Percentiles rank a stretch among this genome's conserved stretches.
Evolutionary conservation across 805 yeast species (phyloP).

Genomic region (Saturnispora gosingensis): DNA sequence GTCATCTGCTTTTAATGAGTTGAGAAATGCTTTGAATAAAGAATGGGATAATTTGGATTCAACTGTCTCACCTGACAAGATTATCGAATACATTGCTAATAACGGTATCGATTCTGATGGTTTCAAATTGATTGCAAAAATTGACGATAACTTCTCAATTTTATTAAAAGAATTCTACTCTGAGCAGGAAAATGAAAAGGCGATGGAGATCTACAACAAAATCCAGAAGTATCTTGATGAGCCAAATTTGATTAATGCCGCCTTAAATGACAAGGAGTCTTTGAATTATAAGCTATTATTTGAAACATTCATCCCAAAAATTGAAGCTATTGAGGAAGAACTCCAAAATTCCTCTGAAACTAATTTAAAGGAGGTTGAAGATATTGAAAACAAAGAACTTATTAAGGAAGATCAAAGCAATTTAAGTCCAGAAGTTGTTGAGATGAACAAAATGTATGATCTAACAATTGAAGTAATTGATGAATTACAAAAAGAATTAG

Average conservation of each 20-base stretch:
- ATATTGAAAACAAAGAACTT: slow-evolving; percentile 10
- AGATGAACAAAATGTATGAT: slow-evolving; percentile 25
- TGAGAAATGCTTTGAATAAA: slow-evolving; percentile 13
- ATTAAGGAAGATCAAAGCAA: slow-evolving; percentile 19
- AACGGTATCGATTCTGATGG: slow-evolving; percentile 21
- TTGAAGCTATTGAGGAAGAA: background rate
- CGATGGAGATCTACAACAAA: slow-evolving; percentile 13
- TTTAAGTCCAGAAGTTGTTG: slow-evolving; percentile 15
- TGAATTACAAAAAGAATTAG: slow-evolving; percentile 24
- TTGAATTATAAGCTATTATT: slow-evolving; percentile 16
- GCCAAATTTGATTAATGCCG: slow-evolving; percentile 17
- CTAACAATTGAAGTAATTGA: slow-evolving; percentile 21
- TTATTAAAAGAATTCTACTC: slow-evolving; percentile 8
- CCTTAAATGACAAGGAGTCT: slow-evolving; percentile 18
- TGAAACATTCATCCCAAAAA: slow-evolving; percentile 7
- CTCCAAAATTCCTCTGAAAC: background rate
- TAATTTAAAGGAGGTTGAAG: background rate
- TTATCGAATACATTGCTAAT: slow-evolving; percentile 16
- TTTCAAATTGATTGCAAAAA: slow-evolving; percentile 15
- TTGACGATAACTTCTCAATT: slow-evolving; percentile 19
- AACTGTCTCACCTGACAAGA: slow-evolving; percentile 17
- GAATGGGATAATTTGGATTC: slow-evolving; percentile 18
- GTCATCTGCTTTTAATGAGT: slow-evolving; percentile 11
- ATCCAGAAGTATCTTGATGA: slow-evolving; percentile 16
- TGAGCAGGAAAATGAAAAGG: slow-evolving; percentile 12